Evolutionary conservation across 441 rosid species (phyloP).

Genomic region (Manihot esculenta): DNA sequence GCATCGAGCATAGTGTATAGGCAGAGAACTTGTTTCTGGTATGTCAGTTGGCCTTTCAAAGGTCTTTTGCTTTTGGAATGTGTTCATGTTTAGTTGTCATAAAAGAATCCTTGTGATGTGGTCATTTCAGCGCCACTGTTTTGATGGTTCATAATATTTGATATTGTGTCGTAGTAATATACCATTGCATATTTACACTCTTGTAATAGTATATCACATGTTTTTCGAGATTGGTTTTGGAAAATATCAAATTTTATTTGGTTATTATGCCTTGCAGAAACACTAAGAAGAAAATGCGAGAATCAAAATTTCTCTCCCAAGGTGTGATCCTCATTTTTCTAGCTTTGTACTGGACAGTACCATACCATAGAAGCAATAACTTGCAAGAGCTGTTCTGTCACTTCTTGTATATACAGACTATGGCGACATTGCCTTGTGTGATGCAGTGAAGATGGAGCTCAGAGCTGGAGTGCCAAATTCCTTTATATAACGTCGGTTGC

Average conservation of each 20-base stretch:
- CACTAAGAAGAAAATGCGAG: constrained; percentile 27
- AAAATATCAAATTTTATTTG: background rate
- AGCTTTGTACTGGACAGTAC: background rate
- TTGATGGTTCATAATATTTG: background rate
- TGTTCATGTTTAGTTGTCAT: too few relatives aligned
- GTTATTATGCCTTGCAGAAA: constrained; percentile 24
- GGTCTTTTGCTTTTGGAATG: too few relatives aligned
- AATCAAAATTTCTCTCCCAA: constrained; percentile 14
- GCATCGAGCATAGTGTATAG: too few relatives aligned
- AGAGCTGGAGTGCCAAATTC: background rate
- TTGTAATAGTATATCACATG: background rate
- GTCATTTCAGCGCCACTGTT: background rate
- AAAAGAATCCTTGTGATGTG: too few relatives aligned
- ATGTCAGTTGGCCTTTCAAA: too few relatives aligned
- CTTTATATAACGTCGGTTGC: background rate
- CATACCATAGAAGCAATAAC: background rate
- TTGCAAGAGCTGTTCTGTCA: background rate
- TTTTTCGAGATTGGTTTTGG: background rate
- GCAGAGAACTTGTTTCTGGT: too few relatives aligned
- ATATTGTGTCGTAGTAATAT: background rate
- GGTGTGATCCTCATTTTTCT: constrained; percentile 2
- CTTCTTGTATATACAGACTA: background rate
- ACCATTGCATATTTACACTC: background rate
- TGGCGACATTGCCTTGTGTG: background rate
- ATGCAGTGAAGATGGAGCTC: background rate